Evolutionary conservation across 169 alveolate genomes (phyloP).

Genomic region (Theileria equi): DNA sequence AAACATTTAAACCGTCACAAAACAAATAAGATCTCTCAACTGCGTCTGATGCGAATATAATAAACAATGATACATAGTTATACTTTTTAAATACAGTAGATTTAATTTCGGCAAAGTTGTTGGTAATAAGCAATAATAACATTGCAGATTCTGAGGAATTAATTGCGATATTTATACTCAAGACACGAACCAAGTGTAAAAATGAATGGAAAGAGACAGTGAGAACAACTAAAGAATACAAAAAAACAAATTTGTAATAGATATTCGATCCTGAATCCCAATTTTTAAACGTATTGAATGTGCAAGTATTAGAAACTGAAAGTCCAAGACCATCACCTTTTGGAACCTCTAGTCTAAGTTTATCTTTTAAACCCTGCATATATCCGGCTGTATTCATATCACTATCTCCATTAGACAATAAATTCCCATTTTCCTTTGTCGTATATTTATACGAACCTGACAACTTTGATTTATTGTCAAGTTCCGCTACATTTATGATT

Average conservation of each 20-base stretch:
- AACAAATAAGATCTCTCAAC: slow-evolving; percentile 84
- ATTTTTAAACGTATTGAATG: slow-evolving; percentile 7
- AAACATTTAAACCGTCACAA: slow-evolving; percentile 82
- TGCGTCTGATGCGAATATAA: slow-evolving; percentile 83
- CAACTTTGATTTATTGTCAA: background rate
- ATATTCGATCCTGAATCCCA: slow-evolving; percentile 4
- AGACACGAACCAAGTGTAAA: slow-evolving; percentile 82
- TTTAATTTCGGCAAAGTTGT: slow-evolving; percentile 86
- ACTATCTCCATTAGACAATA: too few species aligned
- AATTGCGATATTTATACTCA: slow-evolving; percentile 84
- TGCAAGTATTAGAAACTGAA: too few species aligned
- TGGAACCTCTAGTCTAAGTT: too few species aligned
- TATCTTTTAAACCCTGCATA: too few species aligned
- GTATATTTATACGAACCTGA: background rate
- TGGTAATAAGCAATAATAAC: slow-evolving; percentile 85
- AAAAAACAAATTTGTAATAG: slow-evolving; percentile 42
- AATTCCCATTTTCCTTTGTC: background rate
- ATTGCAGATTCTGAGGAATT: slow-evolving; percentile 87
- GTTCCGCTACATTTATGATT: background rate
- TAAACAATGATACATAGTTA: slow-evolving; percentile 70
- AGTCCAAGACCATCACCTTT: too few species aligned
- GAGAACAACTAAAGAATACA: slow-evolving; percentile 57
- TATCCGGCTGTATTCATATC: too few species aligned
- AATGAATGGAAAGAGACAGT: slow-evolving; percentile 77
- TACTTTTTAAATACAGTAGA: slow-evolving; percentile 87